phyloP scores from a whole-genome alignment of 1,139 yeast species.

The Taphrina wiesneri region DNA sequence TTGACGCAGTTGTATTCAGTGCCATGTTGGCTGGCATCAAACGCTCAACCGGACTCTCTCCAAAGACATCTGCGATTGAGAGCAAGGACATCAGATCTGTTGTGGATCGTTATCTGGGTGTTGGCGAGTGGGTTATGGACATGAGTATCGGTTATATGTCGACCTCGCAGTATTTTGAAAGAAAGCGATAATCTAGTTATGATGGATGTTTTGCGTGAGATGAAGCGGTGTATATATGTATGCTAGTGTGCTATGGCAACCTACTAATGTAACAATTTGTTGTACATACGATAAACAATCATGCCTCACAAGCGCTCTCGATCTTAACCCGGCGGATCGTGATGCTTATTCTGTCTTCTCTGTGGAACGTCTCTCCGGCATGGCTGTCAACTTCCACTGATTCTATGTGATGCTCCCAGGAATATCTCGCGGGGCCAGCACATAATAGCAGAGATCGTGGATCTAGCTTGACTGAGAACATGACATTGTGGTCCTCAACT shows the following conservation, averaged over 20 bases:
- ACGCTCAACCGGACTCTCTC: conserved; percentile 78
- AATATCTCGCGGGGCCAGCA: conserved; percentile 24
- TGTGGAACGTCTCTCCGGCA: neutral
- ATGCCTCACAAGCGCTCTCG: neutral
- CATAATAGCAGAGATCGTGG: conserved; percentile 17
- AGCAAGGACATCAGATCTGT: conserved; percentile 59
- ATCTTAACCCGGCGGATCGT: conserved; percentile 22
- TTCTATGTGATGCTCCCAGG: conserved; percentile 30
- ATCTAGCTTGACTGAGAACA: neutral
- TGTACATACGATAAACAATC: neutral
- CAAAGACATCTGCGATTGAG: conserved; percentile 47
- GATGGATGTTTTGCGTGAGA: too few species aligned
- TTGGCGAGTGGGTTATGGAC: conserved; percentile 86
- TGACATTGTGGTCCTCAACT: neutral
- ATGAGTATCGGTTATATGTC: conserved; percentile 69
- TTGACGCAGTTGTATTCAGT: conserved; percentile 75
- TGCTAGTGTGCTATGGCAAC: too few species aligned
- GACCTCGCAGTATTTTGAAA: conserved; percentile 70
- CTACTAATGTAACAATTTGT: neutral
- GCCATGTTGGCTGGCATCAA: conserved; percentile 87
- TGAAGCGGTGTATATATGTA: too few species aligned
- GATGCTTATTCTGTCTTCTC: conserved; percentile 23
- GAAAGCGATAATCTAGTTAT: conserved; percentile 48
- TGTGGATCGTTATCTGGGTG: conserved; percentile 65
- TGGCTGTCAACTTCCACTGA: conserved; percentile 2